phyloP scores from a whole-genome alignment of 164 flowering plant species.

The grape (Vitis vinifera) region DNA sequence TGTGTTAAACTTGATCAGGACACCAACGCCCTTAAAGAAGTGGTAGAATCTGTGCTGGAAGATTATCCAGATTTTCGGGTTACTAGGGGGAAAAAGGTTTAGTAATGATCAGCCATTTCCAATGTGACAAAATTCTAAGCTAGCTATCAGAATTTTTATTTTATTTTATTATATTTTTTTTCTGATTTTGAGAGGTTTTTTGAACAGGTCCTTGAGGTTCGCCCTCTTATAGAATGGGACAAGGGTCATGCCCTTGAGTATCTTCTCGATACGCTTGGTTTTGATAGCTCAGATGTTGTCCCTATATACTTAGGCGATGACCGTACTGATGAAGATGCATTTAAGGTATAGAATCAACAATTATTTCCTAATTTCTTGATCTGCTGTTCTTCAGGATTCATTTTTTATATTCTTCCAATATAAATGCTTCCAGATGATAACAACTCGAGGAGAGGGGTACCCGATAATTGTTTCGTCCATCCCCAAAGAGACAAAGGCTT shows the following conservation, averaged over 20 bases:
- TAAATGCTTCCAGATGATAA: conserved; percentile 36
- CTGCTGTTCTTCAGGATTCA: background rate
- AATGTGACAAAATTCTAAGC: too few species aligned
- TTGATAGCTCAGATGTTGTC: conserved; percentile 28
- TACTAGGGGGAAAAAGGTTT: conserved; percentile 40
- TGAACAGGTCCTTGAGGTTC: conserved; percentile 39
- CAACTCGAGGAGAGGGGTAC: conserved; percentile 34
- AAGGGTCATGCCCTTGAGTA: conserved; percentile 53
- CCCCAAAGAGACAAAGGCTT: conserved; percentile 60
- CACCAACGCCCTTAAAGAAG: conserved; percentile 19
- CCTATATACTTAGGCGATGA: conserved; percentile 56
- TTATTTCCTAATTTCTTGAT: background rate
- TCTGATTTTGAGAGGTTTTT: too few species aligned
- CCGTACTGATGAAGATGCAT: conserved; percentile 35
- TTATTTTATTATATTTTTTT: too few species aligned
- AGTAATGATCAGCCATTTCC: too few species aligned
- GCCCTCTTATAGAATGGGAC: conserved; percentile 55
- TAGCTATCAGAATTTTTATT: too few species aligned
- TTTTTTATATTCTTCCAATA: too few species aligned
- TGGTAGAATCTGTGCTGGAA: conserved; percentile 20
- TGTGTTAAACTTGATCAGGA: conserved; percentile 21
- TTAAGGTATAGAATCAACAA: too few species aligned
- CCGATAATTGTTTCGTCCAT: conserved; percentile 52
- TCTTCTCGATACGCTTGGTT: conserved; percentile 45
- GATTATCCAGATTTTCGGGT: conserved; percentile 29